phyloP scores from a whole-genome alignment of 2,329 filamentous ascomycete species.

The Penicillium concentricum region DNA sequence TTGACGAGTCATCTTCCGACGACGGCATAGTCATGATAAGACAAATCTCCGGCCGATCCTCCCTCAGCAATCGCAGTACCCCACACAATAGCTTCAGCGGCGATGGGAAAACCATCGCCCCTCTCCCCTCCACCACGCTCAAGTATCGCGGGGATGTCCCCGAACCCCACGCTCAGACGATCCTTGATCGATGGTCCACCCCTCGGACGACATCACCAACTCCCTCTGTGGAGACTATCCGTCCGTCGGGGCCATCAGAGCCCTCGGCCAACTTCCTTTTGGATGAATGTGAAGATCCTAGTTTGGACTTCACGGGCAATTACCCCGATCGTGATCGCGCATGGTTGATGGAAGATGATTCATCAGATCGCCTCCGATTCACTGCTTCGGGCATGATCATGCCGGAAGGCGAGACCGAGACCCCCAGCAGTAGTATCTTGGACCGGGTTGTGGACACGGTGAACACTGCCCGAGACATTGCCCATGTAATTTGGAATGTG shows the following conservation, averaged over 20 bases:
- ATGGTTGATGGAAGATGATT: constrained; percentile 53
- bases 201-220: constrained; percentile 62
- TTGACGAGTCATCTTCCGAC: constrained; percentile 66
- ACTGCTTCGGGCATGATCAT: constrained; percentile 89
- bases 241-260: constrained; percentile 57
- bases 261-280: constrained; percentile 66
- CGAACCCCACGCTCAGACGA: constrained; percentile 49
- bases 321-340: constrained; percentile 24
- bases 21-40: constrained; percentile 84
- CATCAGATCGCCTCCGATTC: constrained; percentile 61
- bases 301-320: constrained; percentile 40
- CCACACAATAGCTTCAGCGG: constrained; percentile 56
- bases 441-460: constrained; percentile 78
- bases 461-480: constrained; percentile 64
- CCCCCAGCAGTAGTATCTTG: constrained; percentile 63
- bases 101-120: constrained; percentile 83
- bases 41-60: constrained; percentile 53
- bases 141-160: constrained; percentile 80
- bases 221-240: constrained; percentile 77
- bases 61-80: constrained; percentile 52
- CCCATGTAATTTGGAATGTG: constrained; percentile 66
- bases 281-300: constrained; percentile 58
- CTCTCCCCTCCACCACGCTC: constrained; percentile 79
- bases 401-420: constrained; percentile 75
- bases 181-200: constrained; percentile 35